Evolutionary conservation across 768 basidiomycete species (phyloP).

Genomic region (Tulasnella sp.): DNA sequence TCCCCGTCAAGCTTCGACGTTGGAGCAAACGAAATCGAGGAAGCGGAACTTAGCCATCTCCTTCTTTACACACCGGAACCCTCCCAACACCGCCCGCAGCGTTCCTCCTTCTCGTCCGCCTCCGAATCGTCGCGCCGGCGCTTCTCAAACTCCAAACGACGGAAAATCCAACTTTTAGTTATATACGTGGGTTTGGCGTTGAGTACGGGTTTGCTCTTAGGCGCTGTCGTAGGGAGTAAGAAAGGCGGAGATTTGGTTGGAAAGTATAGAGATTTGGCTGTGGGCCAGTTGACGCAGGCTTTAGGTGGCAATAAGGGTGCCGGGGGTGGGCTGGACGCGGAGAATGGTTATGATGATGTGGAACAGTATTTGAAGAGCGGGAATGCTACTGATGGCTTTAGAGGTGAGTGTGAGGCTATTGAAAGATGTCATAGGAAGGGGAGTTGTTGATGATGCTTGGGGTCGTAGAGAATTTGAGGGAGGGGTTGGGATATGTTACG

Average conservation of each 20-base stretch:
- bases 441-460: not conserved
- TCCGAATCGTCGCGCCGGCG: not conserved
- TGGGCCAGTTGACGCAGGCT: not conserved
- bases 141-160: not conserved
- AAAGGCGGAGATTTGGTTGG: not conserved
- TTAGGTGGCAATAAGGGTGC: not conserved
- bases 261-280: not conserved
- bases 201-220: not conserved
- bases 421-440: not conserved
- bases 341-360: not conserved
- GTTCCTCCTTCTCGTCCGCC: not conserved
- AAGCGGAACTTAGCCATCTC: not conserved
- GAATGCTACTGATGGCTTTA: not conserved
- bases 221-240: not conserved
- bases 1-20: not conserved
- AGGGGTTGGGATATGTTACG: constrained; percentile 9
- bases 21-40: not conserved
- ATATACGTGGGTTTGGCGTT: not conserved
- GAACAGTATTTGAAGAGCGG: not conserved
- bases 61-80: not conserved
- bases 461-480: constrained; percentile 9
- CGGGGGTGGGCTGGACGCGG: not conserved
- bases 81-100: not conserved
- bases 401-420: not conserved
- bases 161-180: not conserved